These are phyloP conservation scores for Nicotiana tomentosiformis DNA, from an alignment of 257 asterid species.

Conservation along the genomic window DNA sequence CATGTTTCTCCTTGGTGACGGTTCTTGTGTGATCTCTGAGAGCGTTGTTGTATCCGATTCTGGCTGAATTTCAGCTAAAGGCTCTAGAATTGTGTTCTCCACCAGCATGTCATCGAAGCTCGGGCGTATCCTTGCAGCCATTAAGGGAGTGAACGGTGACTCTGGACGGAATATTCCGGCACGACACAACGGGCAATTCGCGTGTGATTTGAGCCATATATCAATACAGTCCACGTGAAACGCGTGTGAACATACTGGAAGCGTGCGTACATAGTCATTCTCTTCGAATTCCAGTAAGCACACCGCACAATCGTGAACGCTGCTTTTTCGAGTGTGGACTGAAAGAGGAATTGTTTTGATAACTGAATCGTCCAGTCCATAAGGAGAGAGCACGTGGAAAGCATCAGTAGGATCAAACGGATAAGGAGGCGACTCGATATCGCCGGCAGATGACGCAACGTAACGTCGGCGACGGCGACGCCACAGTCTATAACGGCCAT, in stretches of 20 bases:
- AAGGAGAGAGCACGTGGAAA: conserved; percentile 72
- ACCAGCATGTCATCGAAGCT: conserved; percentile 67
- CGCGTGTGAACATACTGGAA: conserved; percentile 76
- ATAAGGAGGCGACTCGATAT: conserved; percentile 73
- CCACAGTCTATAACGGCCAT: conserved; percentile 71
- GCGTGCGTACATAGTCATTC: conserved; percentile 77
- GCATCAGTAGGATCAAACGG: conserved; percentile 53
- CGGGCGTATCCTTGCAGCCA: conserved; percentile 88
- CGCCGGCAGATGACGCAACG: conserved; percentile 69
- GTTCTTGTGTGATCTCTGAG: conserved; percentile 51
- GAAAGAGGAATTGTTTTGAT: conserved; percentile 86
- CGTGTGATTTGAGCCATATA: conserved; percentile 91
- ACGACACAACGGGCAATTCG: conserved; percentile 92
- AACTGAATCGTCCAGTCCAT: conserved; percentile 81
- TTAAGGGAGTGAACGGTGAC: conserved; percentile 80
- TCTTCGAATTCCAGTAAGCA: conserved; percentile 81
- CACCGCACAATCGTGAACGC: conserved; percentile 74
- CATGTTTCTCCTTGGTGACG: conserved; percentile 45
- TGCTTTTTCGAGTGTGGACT: conserved; percentile 49
- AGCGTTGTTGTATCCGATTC: conserved; percentile 36
- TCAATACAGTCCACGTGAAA: conserved; percentile 97
- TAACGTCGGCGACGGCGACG: conserved; percentile 60
- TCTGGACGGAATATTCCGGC: conserved; percentile 69
- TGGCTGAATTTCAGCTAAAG: conserved; percentile 39
- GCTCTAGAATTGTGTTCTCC: conserved; percentile 53